Evolutionary conservation across 1,139 yeast genomes (phyloP), one percentile per base, ranked within the genome.

Genomic region (Petasospora fabianii): DNA sequence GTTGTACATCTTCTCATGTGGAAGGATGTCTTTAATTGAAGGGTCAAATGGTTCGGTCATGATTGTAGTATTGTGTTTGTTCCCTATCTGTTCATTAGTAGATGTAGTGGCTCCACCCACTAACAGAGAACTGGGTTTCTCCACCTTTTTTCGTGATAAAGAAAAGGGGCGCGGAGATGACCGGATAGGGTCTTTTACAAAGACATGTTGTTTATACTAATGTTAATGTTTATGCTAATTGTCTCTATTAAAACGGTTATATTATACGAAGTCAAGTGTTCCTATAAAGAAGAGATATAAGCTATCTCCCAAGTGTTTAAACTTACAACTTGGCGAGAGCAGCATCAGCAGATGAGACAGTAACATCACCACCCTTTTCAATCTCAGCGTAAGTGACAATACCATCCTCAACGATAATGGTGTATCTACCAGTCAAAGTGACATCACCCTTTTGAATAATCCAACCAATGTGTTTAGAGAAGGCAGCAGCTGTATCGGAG

Each of bases 341-440:
- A 39, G 78, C 76, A 26, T 75, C 78, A 37, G 75, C 80, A 43
- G 81, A 71, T 36, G 86, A 77, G 46, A 77, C 85, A 38, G 80
- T 71, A 54, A 75, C 85, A 34, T 69, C 84, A 26, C 69, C 64
- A 34, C 68, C 77, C 24, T 73, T 66, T 64, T 87, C 96, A 57
- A 70, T 72, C 49, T 77, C 90, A 38, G 80, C 68, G 61, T 81
- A 85, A 36, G 65, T 64, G 50, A 85, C 75, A 44, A 68, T 67
- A 50, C 90, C 90, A 50, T 77, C 66, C 52, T 79, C 77, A 42
- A 84, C 77, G 47, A 85, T 69, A 41, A 80, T 62, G 41, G 90
- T 90, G 63, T 76, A 86, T 64, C 96, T 76, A 39, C 73, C 71
- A 45, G 85, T 76, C 68, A 95, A 77, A 44, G 68, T 57, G 24